Percentiles rank a stretch among this genome's conserved stretches.
Conservation (phyloP, 2,329 filamentous ascomycete species). For the Cladosporium sp. region DNA sequence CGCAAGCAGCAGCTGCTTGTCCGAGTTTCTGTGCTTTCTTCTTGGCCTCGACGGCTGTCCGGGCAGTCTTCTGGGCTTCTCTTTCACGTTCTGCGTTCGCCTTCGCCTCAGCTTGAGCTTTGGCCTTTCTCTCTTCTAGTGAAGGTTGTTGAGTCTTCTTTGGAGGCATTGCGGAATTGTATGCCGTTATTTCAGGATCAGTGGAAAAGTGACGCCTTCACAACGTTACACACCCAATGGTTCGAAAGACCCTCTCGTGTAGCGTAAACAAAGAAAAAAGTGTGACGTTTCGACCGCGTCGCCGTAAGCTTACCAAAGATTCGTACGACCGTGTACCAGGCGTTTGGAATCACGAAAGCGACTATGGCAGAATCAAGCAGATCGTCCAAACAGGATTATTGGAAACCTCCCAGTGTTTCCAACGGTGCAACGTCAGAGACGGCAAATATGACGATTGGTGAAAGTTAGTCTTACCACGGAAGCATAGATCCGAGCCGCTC, state of each 20-base stretch:
- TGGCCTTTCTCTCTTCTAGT: conserved; percentile 1
- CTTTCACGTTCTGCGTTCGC: conserved; percentile 10
- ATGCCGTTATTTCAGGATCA: too few relatives aligned
- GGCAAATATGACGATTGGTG: conserved; percentile 13
- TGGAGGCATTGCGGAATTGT: neutral
- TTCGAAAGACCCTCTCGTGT: neutral
- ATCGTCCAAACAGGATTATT: conserved; percentile 1
- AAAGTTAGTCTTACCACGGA: neutral
- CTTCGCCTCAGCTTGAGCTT: conserved; percentile 16
- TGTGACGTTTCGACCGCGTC: neutral
- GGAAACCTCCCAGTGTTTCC: neutral
- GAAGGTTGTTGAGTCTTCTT: conserved; percentile 5
- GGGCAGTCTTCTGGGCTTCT: conserved; percentile 32
- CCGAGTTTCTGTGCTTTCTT: conserved; percentile 32
- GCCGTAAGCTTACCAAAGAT: conserved; percentile 3
- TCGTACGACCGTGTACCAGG: neutral
- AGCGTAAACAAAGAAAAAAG: neutral
- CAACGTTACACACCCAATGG: neutral
- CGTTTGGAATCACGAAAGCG: neutral
- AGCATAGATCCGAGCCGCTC: neutral
- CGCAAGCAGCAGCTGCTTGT: conserved; percentile 32
- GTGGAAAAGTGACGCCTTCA: neutral
- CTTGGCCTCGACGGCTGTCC: conserved; percentile 28
- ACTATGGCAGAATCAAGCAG: neutral
- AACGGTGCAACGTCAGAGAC: conserved; percentile 3